Base-by-base conservation (phyloP, 1,139 yeast species). In the Pichia sorboxylosa region DNA sequence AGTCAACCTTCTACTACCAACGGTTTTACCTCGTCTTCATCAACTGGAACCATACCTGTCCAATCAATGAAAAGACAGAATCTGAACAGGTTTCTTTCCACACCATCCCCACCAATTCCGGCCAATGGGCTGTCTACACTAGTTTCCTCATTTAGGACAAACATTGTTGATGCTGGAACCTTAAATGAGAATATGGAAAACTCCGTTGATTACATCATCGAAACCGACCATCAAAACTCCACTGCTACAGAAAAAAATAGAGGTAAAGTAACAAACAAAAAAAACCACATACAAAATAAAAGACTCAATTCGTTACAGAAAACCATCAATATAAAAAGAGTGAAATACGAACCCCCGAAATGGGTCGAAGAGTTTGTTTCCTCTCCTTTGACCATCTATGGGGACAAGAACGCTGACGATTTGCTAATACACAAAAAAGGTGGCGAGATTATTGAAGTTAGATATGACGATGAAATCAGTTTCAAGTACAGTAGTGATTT, bases 101-200 rank as follows among this genome's bases (percentile, higher is more conserved):
- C 35, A 11, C 39, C 70, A 1, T 48, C 60, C 4, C 65, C 63
- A 34, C 47, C 51, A 25, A 45, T 69, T 13, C 76, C 76, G 0
- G 51, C 69, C 27, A 40, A 60, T 22, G 78, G 78, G 0, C 38
- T 70, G 1, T 64, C 59, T 30, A 59, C 74, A 0, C 54, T 69
- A 3, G 71, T 69, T 0, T 59, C 63, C 31, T 72, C 74, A 0
- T 45, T 60, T 4, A 56, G 64, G 33, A 54, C 50, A 24, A 46
- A 48, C 18, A 25, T 49, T 1, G 19, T 26, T 6, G 27, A 32
- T 28, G 41, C 34, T 30, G 28, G 27, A 8, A 23, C 33, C 4
- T 30, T 26, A 5, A 8, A 48, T 17, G 49, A 42, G 5, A 48
- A 40, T 6, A 48, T 45, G 11, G 52, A 46, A 7, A 41, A 41